Conservation (phyloP, 768 basidiomycete species). For the Lenzites betulinus region DNA sequence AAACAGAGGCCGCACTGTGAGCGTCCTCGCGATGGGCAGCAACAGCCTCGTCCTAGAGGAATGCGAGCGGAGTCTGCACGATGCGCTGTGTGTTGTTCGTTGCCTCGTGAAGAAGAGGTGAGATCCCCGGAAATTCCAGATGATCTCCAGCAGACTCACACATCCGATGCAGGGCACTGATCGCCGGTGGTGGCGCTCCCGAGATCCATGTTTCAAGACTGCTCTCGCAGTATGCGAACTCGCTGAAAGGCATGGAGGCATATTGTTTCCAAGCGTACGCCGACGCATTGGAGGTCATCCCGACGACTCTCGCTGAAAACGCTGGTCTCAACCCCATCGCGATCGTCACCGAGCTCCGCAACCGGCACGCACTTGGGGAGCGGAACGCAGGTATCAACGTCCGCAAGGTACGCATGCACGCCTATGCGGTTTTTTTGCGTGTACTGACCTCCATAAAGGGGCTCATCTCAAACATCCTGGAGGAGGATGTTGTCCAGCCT, state of each 20-base stretch:
- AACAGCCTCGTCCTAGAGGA: slow-evolving; percentile 96
- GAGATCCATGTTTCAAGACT: slow-evolving; percentile 96
- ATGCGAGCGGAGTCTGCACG: slow-evolving; percentile 95
- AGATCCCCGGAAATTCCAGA: slow-evolving; percentile 21
- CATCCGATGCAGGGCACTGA: slow-evolving; percentile 70
- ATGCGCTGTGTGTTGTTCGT: slow-evolving; percentile 97
- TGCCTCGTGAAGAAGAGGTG: slow-evolving; percentile 98
- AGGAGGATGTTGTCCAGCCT: slow-evolving; percentile 97
- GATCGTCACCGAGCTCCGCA: slow-evolving; percentile 96
- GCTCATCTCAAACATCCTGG: slow-evolving; percentile 93
- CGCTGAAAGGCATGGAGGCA: slow-evolving; percentile 96
- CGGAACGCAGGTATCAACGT: slow-evolving; percentile 97
- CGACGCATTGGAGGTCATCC: slow-evolving; percentile 96
- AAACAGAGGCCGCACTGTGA: slow-evolving; percentile 92
- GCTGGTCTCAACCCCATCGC: slow-evolving; percentile 97
- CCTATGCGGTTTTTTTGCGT: background rate
- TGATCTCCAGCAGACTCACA: no score
- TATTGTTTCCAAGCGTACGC: slow-evolving; percentile 99
- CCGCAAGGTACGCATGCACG: slow-evolving; percentile 66
- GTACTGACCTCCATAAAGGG: slow-evolving; percentile 52
- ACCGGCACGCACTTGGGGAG: slow-evolving; percentile 95
- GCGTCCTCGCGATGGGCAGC: slow-evolving; percentile 91
- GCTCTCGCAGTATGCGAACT: slow-evolving; percentile 88
- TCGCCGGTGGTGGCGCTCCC: slow-evolving; percentile 95
- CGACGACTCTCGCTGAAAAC: slow-evolving; percentile 96